Percentiles rank a stretch among this genome's conserved stretches.
These are phyloP conservation scores for Skeletonema grethae DNA, from an alignment of 108 stramenopile genomes.

Conservation along the genomic window DNA sequence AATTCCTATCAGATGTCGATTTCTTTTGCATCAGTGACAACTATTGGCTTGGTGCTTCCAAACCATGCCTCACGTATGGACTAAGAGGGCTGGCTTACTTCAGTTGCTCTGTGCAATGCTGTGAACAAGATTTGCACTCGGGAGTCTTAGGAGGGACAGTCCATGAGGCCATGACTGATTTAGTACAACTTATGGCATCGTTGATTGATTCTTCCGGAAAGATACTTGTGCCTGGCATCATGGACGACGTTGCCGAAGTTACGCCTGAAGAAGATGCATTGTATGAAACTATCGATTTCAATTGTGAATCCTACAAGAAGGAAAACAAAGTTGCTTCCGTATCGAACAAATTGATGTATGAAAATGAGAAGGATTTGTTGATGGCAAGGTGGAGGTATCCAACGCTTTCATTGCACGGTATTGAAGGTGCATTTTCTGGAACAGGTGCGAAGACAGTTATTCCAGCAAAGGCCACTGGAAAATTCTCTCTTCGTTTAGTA, in stretches of 20 bases:
- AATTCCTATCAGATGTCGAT: constrained; percentile 78
- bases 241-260: constrained; percentile 74
- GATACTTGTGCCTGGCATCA: constrained; percentile 75
- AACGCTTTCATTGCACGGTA: constrained; percentile 83
- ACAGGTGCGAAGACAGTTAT: constrained; percentile 87
- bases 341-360: constrained; percentile 59
- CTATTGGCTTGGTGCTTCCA: constrained; percentile 78
- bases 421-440: constrained; percentile 84
- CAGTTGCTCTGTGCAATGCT: constrained; percentile 62
- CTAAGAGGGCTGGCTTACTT: constrained; percentile 84
- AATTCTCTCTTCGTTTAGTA: constrained; percentile 84
- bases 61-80: constrained; percentile 86
- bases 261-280: constrained; percentile 71
- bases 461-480: constrained; percentile 74
- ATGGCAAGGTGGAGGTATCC: constrained; percentile 88
- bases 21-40: constrained; percentile 79
- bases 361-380: constrained; percentile 67
- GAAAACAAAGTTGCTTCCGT: constrained; percentile 59
- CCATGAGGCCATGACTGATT: constrained; percentile 84
- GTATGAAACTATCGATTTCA: constrained; percentile 78
- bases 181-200: constrained; percentile 70
- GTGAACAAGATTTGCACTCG: constrained; percentile 81
- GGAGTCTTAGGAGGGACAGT: constrained; percentile 81
- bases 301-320: constrained; percentile 62
- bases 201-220: constrained; percentile 72